phyloP scores from a whole-genome alignment of 306 rosid genomes.

The Begonia masoniana region DNA sequence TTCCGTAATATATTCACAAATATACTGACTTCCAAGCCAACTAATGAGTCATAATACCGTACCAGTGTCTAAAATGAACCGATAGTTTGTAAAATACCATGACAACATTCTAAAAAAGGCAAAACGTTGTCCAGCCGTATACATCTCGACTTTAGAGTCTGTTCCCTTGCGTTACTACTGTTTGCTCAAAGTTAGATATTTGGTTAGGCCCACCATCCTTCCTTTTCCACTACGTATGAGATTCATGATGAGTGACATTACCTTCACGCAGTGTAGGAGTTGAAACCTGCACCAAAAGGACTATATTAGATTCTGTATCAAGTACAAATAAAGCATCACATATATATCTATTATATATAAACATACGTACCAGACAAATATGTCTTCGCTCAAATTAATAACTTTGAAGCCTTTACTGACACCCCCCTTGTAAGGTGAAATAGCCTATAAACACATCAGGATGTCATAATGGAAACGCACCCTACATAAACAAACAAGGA shows the following conservation, averaged over 20 bases:
- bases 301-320: too few species aligned
- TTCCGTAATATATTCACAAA: too few species aligned
- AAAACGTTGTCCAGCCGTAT: slow-evolving; percentile 92
- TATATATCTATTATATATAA: background rate
- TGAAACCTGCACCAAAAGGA: slow-evolving; percentile 43
- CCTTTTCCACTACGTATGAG: slow-evolving; percentile 98
- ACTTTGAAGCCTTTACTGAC: slow-evolving; percentile 93
- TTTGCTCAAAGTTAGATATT: slow-evolving; percentile 96
- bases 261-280: slow-evolving; percentile 98
- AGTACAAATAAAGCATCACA: too few species aligned
- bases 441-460: slow-evolving; percentile 92
- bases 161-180: slow-evolving; percentile 95
- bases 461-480: slow-evolving; percentile 99
- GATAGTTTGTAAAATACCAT: slow-evolving; percentile 91
- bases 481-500: too few species aligned
- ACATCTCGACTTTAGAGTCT: slow-evolving; percentile 90
- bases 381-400: slow-evolving; percentile 96
- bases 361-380: slow-evolving; percentile 65
- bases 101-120: slow-evolving; percentile 94
- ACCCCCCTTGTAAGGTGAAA: slow-evolving; percentile 94
- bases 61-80: slow-evolving; percentile 93
- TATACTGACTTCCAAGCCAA: too few species aligned
- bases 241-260: slow-evolving; percentile 95
- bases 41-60: too few species aligned
- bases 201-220: slow-evolving; percentile 96